Conservation (phyloP, 768 basidiomycete genomes). For the Crucibulum laeve region DNA sequence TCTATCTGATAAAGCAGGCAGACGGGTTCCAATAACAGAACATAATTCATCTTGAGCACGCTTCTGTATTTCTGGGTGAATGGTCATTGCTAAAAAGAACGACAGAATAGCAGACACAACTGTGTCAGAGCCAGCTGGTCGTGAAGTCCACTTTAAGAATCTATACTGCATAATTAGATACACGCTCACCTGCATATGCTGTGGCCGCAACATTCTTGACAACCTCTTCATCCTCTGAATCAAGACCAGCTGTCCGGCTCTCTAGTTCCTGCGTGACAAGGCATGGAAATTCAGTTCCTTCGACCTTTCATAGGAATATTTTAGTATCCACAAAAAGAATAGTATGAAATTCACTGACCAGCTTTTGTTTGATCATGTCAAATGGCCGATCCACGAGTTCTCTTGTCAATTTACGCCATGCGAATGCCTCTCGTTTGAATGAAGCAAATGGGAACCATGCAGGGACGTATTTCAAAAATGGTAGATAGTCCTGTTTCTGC, state of each 20-base stretch:
- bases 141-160: background rate
- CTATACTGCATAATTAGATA: background rate
- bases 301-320: slow-evolving; percentile 11
- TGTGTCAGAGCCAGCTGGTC: slow-evolving; percentile 26
- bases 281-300: slow-evolving; percentile 24
- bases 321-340: background rate
- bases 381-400: slow-evolving; percentile 37
- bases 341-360: slow-evolving; percentile 13
- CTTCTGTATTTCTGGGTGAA: slow-evolving; percentile 33
- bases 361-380: slow-evolving; percentile 28
- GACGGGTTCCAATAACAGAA: slow-evolving; percentile 22
- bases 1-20: slow-evolving; percentile 35
- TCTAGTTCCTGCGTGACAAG: slow-evolving; percentile 34
- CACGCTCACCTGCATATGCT: slow-evolving; percentile 31
- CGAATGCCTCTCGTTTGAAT: slow-evolving; percentile 33
- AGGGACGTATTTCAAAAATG: slow-evolving; percentile 35
- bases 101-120: slow-evolving; percentile 31
- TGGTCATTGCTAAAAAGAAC: slow-evolving; percentile 34
- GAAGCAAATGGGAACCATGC: slow-evolving; percentile 35
- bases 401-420: slow-evolving; percentile 25
- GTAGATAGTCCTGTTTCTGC: slow-evolving; percentile 29
- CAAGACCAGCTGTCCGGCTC: slow-evolving; percentile 13
- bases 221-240: slow-evolving; percentile 25
- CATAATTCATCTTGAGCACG: slow-evolving; percentile 35
- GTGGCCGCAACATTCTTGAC: slow-evolving; percentile 40